phyloP scores from a whole-genome alignment of 2,329 filamentous ascomycete genomes.

The Karstenula rhodostoma region DNA sequence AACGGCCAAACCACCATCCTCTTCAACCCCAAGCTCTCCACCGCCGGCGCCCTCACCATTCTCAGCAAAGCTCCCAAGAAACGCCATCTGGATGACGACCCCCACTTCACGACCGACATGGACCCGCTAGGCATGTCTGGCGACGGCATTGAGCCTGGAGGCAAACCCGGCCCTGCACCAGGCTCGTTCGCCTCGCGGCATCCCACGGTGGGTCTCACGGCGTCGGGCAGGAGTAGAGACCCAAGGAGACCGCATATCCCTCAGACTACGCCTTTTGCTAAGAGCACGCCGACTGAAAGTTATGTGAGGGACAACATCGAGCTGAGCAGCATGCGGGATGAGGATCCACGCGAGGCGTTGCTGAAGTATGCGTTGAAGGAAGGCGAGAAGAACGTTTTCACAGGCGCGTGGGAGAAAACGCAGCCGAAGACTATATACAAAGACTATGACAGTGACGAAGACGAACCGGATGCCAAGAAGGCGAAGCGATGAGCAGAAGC shows the following conservation, averaged over 20 bases:
- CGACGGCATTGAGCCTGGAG: slow-evolving; percentile 73
- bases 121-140: slow-evolving; percentile 83
- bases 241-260: slow-evolving; percentile 87
- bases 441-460: slow-evolving; percentile 86
- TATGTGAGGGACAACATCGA: slow-evolving; percentile 90
- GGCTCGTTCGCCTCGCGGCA: slow-evolving; percentile 66
- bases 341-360: slow-evolving; percentile 92
- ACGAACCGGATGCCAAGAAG: slow-evolving; percentile 71
- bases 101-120: slow-evolving; percentile 74
- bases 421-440: slow-evolving; percentile 93
- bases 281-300: slow-evolving; percentile 86
- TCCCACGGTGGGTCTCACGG: slow-evolving; percentile 77
- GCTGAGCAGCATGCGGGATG: slow-evolving; percentile 90
- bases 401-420: slow-evolving; percentile 88
- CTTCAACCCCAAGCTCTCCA: slow-evolving; percentile 86
- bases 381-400: slow-evolving; percentile 92
- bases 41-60: slow-evolving; percentile 81
- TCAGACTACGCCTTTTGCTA: slow-evolving; percentile 85
- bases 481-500: slow-evolving; percentile 29
- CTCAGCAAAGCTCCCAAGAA: slow-evolving; percentile 95
- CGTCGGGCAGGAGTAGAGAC: slow-evolving; percentile 78
- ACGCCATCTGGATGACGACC: slow-evolving; percentile 93
- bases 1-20: slow-evolving; percentile 90
- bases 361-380: slow-evolving; percentile 95
- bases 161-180: slow-evolving; percentile 57